A percentile compares a stretch with the other conserved stretches of the same genome.
These are phyloP conservation scores for Mortierella antarctica DNA, from an alignment of 192 early-diverging fungal species.

Conservation along the genomic window DNA sequence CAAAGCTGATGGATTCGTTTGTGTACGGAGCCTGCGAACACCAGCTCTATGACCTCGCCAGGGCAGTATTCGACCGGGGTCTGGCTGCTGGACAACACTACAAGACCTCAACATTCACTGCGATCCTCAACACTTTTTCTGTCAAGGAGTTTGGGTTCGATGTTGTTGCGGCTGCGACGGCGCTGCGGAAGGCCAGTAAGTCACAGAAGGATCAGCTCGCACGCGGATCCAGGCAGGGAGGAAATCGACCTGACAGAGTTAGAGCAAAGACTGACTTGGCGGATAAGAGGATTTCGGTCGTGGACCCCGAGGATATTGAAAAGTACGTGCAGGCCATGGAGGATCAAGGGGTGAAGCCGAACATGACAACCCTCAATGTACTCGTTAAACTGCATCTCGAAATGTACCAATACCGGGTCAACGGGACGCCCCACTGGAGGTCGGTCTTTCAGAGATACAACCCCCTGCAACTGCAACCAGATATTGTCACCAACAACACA, in stretches of 20 bases:
- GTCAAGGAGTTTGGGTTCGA: constrained; percentile 51
- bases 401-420: constrained; percentile 41
- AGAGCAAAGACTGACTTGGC: background rate
- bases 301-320: constrained; percentile 26
- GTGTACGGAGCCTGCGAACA: constrained; percentile 25
- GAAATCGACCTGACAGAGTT: too few species aligned
- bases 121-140: constrained; percentile 37
- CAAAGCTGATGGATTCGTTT: constrained; percentile 37
- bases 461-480: constrained; percentile 23
- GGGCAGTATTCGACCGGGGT: constrained; percentile 28
- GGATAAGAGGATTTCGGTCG: constrained; percentile 14
- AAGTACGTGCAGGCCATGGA: constrained; percentile 29
- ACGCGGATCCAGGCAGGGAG: too few species aligned
- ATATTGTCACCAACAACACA: constrained; percentile 42
- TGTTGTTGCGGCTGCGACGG: constrained; percentile 19
- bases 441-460: constrained; percentile 35
- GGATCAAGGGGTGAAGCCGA: constrained; percentile 15
- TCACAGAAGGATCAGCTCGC: too few species aligned
- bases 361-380: constrained; percentile 24
- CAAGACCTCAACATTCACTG: constrained; percentile 19
- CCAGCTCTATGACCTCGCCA: constrained; percentile 37
- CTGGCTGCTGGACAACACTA: constrained; percentile 25
- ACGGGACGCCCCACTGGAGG: constrained; percentile 22
- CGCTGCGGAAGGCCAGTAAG: background rate
- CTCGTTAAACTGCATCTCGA: constrained; percentile 41